These are phyloP conservation scores for Miamiensis avidus DNA, from an alignment of 169 alveolate genomes.

Conservation along the genomic window DNA sequence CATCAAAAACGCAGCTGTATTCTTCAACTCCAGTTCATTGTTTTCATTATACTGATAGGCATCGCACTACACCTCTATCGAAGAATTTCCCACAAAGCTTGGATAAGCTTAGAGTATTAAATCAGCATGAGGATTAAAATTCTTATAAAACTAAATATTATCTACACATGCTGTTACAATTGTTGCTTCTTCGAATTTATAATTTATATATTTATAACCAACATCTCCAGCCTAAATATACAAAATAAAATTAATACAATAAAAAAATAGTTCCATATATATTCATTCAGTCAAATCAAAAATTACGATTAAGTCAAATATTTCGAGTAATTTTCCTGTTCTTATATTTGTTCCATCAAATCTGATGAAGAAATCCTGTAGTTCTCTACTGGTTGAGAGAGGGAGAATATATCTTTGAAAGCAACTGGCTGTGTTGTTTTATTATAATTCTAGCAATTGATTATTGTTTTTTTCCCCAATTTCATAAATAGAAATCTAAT, in stretches of 20 bases:
- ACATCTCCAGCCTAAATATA: neutral
- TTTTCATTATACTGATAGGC: neutral
- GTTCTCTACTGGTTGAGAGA: no score
- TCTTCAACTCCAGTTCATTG: neutral
- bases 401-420: neutral
- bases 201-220: no score
- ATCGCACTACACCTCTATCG: neutral
- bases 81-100: neutral
- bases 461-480: no score
- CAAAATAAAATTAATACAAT: no score
- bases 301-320: neutral
- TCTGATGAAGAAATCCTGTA: neutral
- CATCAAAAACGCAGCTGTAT: neutral
- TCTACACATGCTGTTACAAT: neutral
- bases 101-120: neutral
- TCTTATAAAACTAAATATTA: no score
- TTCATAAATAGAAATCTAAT: no score
- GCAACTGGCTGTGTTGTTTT: neutral
- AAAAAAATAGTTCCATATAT: no score
- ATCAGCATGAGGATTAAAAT: neutral
- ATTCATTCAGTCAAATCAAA: no score
- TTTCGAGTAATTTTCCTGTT: neutral
- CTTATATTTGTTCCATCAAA: neutral
- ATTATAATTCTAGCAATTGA: no score
- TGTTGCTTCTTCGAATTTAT: neutral